A percentile compares a stretch with the other conserved stretches of the same genome.
Evolutionary conservation across 441 rosid genomes (phyloP).

Genomic region (Arabidopsis lyrata): DNA sequence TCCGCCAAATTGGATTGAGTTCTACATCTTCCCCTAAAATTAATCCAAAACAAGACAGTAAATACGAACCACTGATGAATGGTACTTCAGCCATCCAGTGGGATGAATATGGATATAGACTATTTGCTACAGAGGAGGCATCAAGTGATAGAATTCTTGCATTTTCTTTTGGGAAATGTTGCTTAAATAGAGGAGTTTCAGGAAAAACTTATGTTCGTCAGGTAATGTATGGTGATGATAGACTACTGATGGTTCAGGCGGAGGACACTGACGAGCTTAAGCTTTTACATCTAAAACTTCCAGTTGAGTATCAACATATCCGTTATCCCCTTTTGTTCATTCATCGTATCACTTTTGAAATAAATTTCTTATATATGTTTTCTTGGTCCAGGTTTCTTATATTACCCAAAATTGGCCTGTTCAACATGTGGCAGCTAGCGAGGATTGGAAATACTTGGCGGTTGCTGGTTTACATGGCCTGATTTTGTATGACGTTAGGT

Average conservation of each 20-base stretch:
- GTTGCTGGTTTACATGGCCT: slow-evolving; percentile 97
- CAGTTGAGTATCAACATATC: slow-evolving; percentile 64
- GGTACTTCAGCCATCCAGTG: slow-evolving; percentile 95
- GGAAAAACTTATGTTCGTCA: slow-evolving; percentile 96
- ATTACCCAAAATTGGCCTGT: slow-evolving; percentile 98
- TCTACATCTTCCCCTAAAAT: slow-evolving; percentile 82
- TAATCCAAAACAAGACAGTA: slow-evolving; percentile 80
- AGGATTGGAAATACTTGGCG: slow-evolving; percentile 95
- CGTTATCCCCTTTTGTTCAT: slow-evolving; percentile 26
- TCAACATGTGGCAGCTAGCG: slow-evolving; percentile 98
- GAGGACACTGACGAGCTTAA: slow-evolving; percentile 95
- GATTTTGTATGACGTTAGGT: slow-evolving; percentile 83
- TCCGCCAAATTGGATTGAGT: slow-evolving; percentile 91
- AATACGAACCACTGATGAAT: slow-evolving; percentile 85
- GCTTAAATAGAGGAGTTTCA: slow-evolving; percentile 95
- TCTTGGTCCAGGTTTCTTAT: slow-evolving; percentile 73
- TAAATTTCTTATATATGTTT: slow-evolving; percentile 30
- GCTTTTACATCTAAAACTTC: slow-evolving; percentile 93
- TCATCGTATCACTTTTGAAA: slow-evolving; percentile 46
- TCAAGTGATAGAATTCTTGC: slow-evolving; percentile 86
- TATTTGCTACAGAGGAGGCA: slow-evolving; percentile 91
- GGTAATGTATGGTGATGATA: slow-evolving; percentile 96
- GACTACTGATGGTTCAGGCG: slow-evolving; percentile 95
- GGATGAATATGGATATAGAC: slow-evolving; percentile 96
- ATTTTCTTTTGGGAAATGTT: slow-evolving; percentile 97